Percentiles rank a stretch among this genome's conserved stretches.
Evolutionary conservation across 2,329 filamentous ascomycete species (phyloP).

Genomic region (Plenodomus lindquistii): DNA sequence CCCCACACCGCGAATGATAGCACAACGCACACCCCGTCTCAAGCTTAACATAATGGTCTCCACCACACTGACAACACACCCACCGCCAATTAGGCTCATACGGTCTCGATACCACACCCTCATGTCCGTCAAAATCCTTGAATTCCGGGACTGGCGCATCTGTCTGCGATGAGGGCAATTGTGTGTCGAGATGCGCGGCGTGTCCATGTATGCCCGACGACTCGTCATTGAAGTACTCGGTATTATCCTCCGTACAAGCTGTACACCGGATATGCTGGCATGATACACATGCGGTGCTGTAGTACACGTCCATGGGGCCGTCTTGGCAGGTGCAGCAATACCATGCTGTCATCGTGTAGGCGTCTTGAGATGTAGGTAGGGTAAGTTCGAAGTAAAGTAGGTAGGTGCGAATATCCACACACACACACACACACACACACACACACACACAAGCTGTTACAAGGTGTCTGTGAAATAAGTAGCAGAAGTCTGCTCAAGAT

Average conservation of each 20-base stretch:
- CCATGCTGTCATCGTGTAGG: not conserved
- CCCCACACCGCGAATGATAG: not conserved
- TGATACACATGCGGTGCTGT: not conserved
- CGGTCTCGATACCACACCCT: too few species aligned
- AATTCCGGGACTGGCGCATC: not conserved
- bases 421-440: too few species aligned
- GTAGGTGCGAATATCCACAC: too few species aligned
- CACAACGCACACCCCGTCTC: slow-evolving; percentile 1
- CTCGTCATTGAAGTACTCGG: not conserved
- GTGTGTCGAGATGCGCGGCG: too few species aligned
- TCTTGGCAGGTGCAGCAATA: not conserved
- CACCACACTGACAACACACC: slow-evolving; percentile 1
- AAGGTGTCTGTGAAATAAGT: too few species aligned
- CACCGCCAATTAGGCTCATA: not conserved
- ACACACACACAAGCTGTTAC: too few species aligned
- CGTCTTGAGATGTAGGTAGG: not conserved
- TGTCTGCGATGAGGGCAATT: too few species aligned
- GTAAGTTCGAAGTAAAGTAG: not conserved
- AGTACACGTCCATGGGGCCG: not conserved
- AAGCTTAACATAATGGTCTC: not conserved
- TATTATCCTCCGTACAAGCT: not conserved
- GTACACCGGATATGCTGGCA: not conserved
- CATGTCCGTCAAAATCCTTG: too few species aligned
- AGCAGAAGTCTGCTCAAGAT: not conserved
- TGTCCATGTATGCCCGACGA: not conserved